Evolutionary conservation across 106 monocot genomes (phyloP).

Genomic region (Platanthera zijinensis): DNA sequence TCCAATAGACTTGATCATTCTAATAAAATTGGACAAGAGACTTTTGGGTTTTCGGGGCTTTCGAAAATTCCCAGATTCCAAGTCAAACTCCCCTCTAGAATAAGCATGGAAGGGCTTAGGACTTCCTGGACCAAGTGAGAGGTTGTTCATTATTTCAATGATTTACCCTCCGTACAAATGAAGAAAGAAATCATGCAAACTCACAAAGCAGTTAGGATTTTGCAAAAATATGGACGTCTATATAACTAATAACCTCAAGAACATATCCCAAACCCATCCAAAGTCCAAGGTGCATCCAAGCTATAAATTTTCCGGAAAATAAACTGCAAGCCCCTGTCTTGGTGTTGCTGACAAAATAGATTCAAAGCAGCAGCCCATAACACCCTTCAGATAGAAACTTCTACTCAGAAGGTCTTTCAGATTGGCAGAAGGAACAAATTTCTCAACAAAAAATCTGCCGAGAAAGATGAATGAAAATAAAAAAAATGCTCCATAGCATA

Average conservation of each 20-base stretch:
- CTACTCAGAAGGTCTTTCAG: background rate
- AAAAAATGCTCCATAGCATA: no score
- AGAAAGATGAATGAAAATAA: background rate
- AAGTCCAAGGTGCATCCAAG: background rate
- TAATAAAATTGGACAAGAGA: conserved; percentile 9
- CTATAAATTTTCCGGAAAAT: background rate
- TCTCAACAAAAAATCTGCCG: background rate
- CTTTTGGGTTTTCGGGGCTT: conserved; percentile 44
- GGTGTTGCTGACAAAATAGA: background rate
- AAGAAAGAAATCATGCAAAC: conserved; percentile 2
- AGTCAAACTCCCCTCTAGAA: conserved; percentile 70
- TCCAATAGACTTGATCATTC: conserved; percentile 32
- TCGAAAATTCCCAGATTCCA: conserved; percentile 64
- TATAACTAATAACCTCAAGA: background rate
- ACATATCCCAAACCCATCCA: background rate
- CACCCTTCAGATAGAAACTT: background rate
- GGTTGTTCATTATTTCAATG: conserved; percentile 55
- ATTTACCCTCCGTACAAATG: conserved; percentile 6
- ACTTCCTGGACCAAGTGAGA: conserved; percentile 49
- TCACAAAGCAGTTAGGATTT: background rate
- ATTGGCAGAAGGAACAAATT: background rate
- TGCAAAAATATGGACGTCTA: background rate
- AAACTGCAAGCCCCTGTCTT: background rate
- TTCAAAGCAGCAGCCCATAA: background rate
- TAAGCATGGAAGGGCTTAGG: conserved; percentile 73